Evolutionary conservation across 306 rosid genomes (phyloP).

Genomic region (Castanea sativa): DNA sequence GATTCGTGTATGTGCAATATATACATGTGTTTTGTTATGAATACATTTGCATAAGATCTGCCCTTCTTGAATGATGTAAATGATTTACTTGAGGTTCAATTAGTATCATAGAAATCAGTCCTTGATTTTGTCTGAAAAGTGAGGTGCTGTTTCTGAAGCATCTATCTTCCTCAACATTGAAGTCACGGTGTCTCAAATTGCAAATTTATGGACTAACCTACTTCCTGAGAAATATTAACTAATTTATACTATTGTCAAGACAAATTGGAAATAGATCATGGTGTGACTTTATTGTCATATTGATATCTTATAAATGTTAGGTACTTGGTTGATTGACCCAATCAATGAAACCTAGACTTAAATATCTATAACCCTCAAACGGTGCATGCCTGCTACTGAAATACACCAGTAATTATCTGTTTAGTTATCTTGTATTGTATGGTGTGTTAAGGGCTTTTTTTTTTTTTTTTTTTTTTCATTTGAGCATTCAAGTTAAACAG

Average conservation of each 20-base stretch:
- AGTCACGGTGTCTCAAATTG: neutral
- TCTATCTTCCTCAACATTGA: constrained; percentile 2
- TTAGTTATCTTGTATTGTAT: neutral
- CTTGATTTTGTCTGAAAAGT: neutral
- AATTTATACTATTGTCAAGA: neutral
- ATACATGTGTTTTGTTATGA: neutral
- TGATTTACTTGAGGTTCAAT: neutral
- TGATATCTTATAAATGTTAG: neutral
- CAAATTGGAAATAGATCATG: neutral
- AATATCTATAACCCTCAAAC: neutral
- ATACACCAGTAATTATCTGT: neutral
- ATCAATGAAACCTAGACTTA: neutral
- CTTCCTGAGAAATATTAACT: neutral
- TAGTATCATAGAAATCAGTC: neutral
- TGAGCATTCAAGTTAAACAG: neutral
- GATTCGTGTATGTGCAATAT: constrained; percentile 15
- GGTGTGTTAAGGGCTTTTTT: neutral
- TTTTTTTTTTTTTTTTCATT: neutral
- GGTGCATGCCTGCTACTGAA: neutral
- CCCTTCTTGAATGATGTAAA: constrained; percentile 10
- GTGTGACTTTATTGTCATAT: neutral
- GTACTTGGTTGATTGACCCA: neutral
- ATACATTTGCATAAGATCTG: neutral
- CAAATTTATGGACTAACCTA: neutral
- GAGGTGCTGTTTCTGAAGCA: neutral